Evolutionary conservation across 805 yeast genomes (phyloP), one percentile per base, ranked within the genome.

Genomic region (Candida loeiensis): DNA sequence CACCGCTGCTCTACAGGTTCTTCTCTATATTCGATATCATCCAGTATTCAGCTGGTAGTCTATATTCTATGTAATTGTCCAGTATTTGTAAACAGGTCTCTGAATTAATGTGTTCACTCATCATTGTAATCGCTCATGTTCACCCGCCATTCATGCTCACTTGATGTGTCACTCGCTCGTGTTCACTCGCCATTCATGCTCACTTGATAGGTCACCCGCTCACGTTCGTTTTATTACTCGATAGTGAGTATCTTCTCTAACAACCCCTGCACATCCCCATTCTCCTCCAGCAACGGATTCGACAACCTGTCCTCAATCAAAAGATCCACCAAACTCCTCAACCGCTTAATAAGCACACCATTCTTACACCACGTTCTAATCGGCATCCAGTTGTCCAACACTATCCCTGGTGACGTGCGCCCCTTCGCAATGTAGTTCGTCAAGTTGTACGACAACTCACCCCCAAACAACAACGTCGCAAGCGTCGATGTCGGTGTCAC

Each of bases 331-430:
- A 87, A 56, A 8, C 62, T 54, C 50, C 95, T 67, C 41, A 91
- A 62, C 43, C 82, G 78, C 43, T 85, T 84, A 21, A 90, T 73
- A 34, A 91, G 64, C 2, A 91, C 95, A 1, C 90, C 98, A 52
- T 90, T 87, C 48, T 93, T 85, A 47, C 95, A 84, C 97, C 97
- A 91, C 1, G 96, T 87, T 45, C 86, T 72, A 9, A 91, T 73
- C 0, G 96, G 95, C 24, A 87, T 62, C 97, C 98, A 90, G n/a
- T 74, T 73, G 49, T 87, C 96, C 40, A 91, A 64, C 6, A 88
- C 79, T 25, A 93, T 76, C 16, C 97, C 97, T 0, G 96, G 95
- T 0, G 89, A 76, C 4, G 80, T 72, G 29, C 66, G 71, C 1
- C 75, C 74, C 4, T 59, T 54, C 1, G 74, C 65, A 0, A 71